Conservation (phyloP, 495 filamentous ascomycete genomes). For the Xylaria venustula region DNA sequence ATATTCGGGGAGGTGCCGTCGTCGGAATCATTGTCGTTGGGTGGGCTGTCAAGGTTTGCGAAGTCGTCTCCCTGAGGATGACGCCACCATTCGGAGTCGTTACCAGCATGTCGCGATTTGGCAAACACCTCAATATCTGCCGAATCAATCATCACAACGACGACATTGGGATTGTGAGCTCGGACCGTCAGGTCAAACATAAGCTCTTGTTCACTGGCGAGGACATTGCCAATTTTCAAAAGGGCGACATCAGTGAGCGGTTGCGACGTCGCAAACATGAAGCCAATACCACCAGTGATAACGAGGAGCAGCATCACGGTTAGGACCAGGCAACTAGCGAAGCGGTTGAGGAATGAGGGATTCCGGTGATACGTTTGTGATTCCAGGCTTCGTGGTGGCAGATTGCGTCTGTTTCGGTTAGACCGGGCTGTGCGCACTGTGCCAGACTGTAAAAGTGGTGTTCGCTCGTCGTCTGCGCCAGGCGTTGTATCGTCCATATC, state of each 20-base stretch:
- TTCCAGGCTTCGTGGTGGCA: constrained; percentile 67
- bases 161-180: constrained; percentile 88
- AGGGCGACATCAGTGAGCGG: constrained; percentile 75
- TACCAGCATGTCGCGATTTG: constrained; percentile 80
- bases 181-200: constrained; percentile 91
- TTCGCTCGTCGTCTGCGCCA: constrained; percentile 87
- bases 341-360: constrained; percentile 64
- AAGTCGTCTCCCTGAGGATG: constrained; percentile 49
- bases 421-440: constrained; percentile 56
- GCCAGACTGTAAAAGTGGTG: constrained; percentile 64
- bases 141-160: constrained; percentile 76
- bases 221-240: constrained; percentile 76
- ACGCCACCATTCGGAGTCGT: constrained; percentile 69
- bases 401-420: constrained; percentile 59
- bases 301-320: constrained; percentile 72
- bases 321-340: constrained; percentile 77
- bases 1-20: constrained; percentile 74
- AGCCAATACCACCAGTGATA: constrained; percentile 76
- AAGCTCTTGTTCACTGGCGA: constrained; percentile 90
- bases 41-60: constrained; percentile 46
- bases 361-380: constrained; percentile 63
- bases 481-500: constrained; percentile 51
- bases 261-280: constrained; percentile 88
- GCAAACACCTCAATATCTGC: constrained; percentile 92
- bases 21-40: constrained; percentile 39